Evolutionary conservation across 257 asterid genomes (phyloP).

Genomic region (Solanum verrucosum): DNA sequence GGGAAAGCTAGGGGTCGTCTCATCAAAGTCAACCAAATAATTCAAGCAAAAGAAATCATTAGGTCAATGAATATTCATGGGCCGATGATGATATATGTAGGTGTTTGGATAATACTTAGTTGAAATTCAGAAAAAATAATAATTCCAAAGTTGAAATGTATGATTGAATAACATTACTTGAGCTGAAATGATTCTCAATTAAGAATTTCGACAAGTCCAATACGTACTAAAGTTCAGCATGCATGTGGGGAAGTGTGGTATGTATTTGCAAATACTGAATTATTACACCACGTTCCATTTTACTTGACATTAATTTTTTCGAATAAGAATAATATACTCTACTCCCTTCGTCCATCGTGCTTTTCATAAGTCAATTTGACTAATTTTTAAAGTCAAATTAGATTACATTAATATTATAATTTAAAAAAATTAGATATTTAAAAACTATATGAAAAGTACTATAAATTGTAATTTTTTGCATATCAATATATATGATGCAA

Average conservation of each 20-base stretch:
- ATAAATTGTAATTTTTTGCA: too few species aligned
- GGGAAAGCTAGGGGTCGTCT: background rate
- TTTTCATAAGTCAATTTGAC: rapidly evolving
- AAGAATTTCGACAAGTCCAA: background rate
- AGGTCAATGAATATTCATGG: background rate
- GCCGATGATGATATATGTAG: background rate
- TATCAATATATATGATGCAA: too few species aligned
- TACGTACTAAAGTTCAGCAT: background rate
- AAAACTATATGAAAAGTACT: too few species aligned
- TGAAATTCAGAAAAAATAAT: background rate
- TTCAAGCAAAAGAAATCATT: background rate
- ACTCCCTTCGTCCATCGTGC: too few species aligned
- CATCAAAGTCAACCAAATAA: background rate
- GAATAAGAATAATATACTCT: background rate
- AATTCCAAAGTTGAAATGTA: background rate
- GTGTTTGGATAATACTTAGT: background rate
- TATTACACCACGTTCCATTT: background rate
- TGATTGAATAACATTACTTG: background rate
- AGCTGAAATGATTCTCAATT: background rate
- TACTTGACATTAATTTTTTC: background rate
- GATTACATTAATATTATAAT: too few species aligned
- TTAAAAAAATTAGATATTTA: too few species aligned
- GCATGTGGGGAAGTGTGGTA: background rate
- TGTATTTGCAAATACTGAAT: background rate
- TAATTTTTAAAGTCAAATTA: too few species aligned